Percentiles rank a stretch among this genome's conserved stretches.
Evolutionary conservation across 164 flowering plant genomes (phyloP).

Genomic region (Platanus orientalis): DNA sequence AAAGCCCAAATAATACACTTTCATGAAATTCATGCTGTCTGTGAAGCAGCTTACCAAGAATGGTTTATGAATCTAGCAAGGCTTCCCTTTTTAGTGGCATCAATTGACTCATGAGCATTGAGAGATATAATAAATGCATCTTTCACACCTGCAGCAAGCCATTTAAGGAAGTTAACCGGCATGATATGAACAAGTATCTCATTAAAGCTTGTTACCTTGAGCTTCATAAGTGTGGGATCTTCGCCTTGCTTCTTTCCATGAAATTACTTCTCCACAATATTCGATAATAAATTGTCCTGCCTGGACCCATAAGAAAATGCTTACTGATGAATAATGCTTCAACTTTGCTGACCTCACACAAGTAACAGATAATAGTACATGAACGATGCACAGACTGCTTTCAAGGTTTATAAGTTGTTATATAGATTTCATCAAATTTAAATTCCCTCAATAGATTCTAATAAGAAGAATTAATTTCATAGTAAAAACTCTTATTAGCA

Average conservation of each 20-base stretch:
- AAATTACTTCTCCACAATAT: slow-evolving; percentile 96
- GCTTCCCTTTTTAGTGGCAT: slow-evolving; percentile 95
- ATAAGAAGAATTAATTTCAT: not conserved
- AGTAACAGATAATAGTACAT: slow-evolving; percentile 1
- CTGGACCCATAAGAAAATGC: slow-evolving; percentile 26
- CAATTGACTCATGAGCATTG: slow-evolving; percentile 67
- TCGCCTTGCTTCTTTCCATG: slow-evolving; percentile 74
- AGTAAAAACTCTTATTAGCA: no score
- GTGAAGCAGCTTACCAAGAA: slow-evolving; percentile 69
- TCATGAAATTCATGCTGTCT: not conserved
- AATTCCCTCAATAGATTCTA: not conserved
- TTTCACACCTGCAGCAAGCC: slow-evolving; percentile 58
- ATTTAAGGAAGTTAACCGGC: slow-evolving; percentile 7
- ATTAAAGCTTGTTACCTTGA: slow-evolving; percentile 42
- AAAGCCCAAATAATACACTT: not conserved
- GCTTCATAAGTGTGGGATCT: slow-evolving; percentile 76
- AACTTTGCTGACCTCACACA: slow-evolving; percentile 2
- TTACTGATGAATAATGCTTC: not conserved
- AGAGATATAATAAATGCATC: slow-evolving; percentile 92
- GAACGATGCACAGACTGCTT: not conserved
- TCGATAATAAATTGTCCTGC: slow-evolving; percentile 85
- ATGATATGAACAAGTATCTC: not conserved
- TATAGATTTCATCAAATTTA: not conserved
- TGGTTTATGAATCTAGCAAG: slow-evolving; percentile 93
- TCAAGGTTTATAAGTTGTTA: not conserved